These are phyloP conservation scores for Rubia tinctorum DNA, from an alignment of 305 asterid species.

Conservation along the genomic window DNA sequence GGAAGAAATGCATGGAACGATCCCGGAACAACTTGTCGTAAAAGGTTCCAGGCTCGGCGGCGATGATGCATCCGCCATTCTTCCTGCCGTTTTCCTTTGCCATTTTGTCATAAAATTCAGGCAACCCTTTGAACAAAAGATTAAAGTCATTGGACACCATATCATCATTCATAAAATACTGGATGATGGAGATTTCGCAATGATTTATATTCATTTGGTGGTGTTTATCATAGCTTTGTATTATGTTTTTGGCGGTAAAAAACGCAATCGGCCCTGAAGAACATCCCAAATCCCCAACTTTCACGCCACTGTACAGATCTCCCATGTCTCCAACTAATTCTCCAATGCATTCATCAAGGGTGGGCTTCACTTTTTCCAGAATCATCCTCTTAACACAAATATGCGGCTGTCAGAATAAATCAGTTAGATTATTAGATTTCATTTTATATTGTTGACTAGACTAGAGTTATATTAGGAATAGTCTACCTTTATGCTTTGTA, in stretches of 20 bases:
- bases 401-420: no score
- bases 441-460: no score
- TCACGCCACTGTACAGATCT: no score
- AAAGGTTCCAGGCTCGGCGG: background rate
- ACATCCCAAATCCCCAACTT: constrained; percentile 58
- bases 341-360: background rate
- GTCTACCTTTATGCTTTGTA: no score
- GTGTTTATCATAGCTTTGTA: constrained; percentile 22
- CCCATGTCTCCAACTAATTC: background rate
- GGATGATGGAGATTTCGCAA: constrained; percentile 28
- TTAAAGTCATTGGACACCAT: constrained; percentile 61
- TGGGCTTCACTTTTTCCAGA: background rate
- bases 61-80: background rate
- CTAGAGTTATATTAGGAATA: no score
- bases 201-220: constrained; percentile 5
- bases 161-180: constrained; percentile 45
- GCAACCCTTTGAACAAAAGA: constrained; percentile 31
- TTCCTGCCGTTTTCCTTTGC: constrained; percentile 2
- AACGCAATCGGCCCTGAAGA: constrained; percentile 57
- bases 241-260: constrained; percentile 24
- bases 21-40: background rate
- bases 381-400: background rate
- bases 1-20: background rate
- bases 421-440: no score
- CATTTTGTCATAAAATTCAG: constrained; percentile 6